A percentile compares a stretch with the other conserved stretches of the same genome.
Evolutionary conservation across 768 basidiomycete genomes (phyloP).

Genomic region (Serpula lacrymans): DNA sequence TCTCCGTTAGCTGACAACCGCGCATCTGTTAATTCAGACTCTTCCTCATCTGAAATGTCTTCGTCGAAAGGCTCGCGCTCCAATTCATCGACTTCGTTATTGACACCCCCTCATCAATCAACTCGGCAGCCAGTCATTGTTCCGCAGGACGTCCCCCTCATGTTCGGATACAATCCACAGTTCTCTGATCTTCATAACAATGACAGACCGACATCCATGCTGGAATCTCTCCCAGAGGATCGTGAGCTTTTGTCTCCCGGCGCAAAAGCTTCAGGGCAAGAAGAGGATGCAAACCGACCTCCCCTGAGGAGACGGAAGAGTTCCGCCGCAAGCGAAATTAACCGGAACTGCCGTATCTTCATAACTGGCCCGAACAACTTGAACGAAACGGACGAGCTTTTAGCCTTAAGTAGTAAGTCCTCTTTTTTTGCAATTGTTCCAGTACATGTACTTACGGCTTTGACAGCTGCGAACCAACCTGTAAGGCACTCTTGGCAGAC

Average conservation of each 20-base stretch:
- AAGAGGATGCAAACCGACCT: slow-evolving; percentile 3
- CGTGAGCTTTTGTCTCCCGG: slow-evolving; percentile 31
- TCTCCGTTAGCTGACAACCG: too few species aligned
- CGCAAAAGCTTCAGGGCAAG: neutral
- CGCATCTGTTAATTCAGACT: slow-evolving; percentile 15
- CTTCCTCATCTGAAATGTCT: slow-evolving; percentile 22
- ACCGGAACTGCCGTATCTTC: slow-evolving; percentile 20
- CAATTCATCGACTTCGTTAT: slow-evolving; percentile 16
- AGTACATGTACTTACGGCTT: slow-evolving; percentile 41
- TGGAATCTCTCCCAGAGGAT: slow-evolving; percentile 54
- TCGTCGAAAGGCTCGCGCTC: neutral
- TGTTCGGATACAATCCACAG: slow-evolving; percentile 28
- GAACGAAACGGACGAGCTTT: neutral
- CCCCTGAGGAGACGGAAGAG: slow-evolving; percentile 16
- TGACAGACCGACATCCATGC: slow-evolving; percentile 16
- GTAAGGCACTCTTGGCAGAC: slow-evolving; percentile 29
- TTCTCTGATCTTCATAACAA: slow-evolving; percentile 3
- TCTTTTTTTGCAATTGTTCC: neutral
- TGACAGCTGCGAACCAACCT: slow-evolving; percentile 30
- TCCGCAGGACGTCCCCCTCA: slow-evolving; percentile 18
- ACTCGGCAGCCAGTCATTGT: slow-evolving; percentile 23
- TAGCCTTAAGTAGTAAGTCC: neutral
- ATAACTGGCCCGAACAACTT: slow-evolving; percentile 10
- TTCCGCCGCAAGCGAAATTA: slow-evolving; percentile 11
- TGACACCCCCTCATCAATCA: slow-evolving; percentile 25